phyloP scores from a whole-genome alignment of 202 grass and related monocot species.

The Schoenoplectus tabernaemontani region DNA sequence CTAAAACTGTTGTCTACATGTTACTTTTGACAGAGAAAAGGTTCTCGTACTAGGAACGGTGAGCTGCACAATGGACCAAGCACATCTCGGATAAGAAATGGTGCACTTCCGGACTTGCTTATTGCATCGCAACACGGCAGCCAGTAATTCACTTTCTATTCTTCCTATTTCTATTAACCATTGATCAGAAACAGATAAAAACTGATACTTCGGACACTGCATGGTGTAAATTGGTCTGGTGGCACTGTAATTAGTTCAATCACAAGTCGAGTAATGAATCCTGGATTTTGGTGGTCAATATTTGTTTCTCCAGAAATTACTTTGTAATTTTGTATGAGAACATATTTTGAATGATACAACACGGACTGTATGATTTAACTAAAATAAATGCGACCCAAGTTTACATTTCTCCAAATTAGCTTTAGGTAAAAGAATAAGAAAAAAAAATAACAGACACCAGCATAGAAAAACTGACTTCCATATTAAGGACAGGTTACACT shows the following conservation, averaged over 20 bases:
- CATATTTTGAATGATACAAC: background rate
- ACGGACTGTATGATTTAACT: background rate
- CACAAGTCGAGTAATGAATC: background rate
- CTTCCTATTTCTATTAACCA: background rate
- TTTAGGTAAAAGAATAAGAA: background rate
- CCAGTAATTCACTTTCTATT: slow-evolving; percentile 36
- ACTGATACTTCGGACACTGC: background rate
- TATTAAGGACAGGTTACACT: background rate
- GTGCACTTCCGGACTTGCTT: slow-evolving; percentile 45
- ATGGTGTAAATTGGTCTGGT: background rate
- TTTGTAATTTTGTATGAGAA: too few relatives aligned
- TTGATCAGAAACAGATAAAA: background rate
- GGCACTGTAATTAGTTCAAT: background rate
- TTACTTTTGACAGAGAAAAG: slow-evolving; percentile 77
- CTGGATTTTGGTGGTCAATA: background rate
- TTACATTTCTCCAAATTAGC: background rate
- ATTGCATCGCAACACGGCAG: slow-evolving; percentile 39
- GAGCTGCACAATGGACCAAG: slow-evolving; percentile 38
- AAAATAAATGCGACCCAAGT: background rate
- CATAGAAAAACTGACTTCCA: background rate
- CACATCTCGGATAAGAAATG: slow-evolving; percentile 38
- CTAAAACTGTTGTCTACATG: slow-evolving; percentile 15
- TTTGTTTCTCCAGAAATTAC: background rate
- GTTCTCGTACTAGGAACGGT: slow-evolving; percentile 42
- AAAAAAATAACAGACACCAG: background rate